phyloP scores from a whole-genome alignment of 2,329 filamentous ascomycete species.

The Apiospora aurea region DNA sequence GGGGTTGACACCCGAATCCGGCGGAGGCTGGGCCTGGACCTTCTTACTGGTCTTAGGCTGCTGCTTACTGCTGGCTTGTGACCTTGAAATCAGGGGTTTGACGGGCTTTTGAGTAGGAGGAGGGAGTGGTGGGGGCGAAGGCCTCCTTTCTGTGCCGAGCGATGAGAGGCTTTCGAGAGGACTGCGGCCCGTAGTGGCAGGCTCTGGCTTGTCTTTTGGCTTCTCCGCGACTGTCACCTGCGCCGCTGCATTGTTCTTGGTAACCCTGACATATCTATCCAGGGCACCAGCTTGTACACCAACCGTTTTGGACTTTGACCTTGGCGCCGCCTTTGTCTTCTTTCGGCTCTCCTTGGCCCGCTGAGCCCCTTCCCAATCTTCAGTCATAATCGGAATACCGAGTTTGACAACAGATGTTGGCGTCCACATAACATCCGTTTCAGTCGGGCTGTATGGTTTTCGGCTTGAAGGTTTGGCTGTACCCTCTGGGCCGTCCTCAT shows the following conservation, averaged over 20 bases:
- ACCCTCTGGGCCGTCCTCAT: slow-evolving; percentile 36
- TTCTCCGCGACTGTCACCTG: slow-evolving; percentile 22
- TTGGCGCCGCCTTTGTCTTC: slow-evolving; percentile 33
- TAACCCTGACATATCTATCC: slow-evolving; percentile 50
- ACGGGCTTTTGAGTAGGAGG: slow-evolving; percentile 18
- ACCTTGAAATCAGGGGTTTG: slow-evolving; percentile 29
- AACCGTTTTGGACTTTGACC: slow-evolving; percentile 34
- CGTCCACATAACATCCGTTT: slow-evolving; percentile 73
- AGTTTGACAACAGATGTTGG: slow-evolving; percentile 68
- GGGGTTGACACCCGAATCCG: slow-evolving; percentile 40
- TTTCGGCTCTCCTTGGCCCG: slow-evolving; percentile 40
- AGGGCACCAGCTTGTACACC: slow-evolving; percentile 42
- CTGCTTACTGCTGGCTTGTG: slow-evolving; percentile 42
- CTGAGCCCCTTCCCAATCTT: slow-evolving; percentile 65
- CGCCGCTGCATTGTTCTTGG: slow-evolving; percentile 40
- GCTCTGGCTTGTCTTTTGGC: slow-evolving; percentile 22
- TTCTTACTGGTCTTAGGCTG: slow-evolving; percentile 31
- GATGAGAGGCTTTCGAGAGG: slow-evolving; percentile 22
- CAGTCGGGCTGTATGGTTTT: slow-evolving; percentile 68
- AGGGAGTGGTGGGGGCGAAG: slow-evolving; percentile 23
- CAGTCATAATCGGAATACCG: slow-evolving; percentile 69
- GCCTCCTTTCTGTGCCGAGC: slow-evolving; percentile 29
- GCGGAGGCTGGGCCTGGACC: slow-evolving; percentile 18
- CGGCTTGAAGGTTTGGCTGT: slow-evolving; percentile 37
- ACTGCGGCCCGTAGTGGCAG: not conserved